Evolutionary conservation across 805 yeast genomes (phyloP).

Genomic region (Phaffomyces opuntiae): DNA sequence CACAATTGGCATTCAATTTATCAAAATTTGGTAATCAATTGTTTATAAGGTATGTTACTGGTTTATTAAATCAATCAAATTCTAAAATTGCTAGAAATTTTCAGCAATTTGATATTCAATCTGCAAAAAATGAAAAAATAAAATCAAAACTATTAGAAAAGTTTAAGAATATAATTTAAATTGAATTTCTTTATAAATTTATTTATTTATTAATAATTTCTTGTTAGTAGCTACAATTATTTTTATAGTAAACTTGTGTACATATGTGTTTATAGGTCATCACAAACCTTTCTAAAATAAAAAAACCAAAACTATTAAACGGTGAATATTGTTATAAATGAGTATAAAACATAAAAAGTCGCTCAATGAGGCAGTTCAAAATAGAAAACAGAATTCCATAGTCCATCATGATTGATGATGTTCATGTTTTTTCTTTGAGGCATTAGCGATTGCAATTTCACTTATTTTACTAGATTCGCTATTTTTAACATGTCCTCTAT

Average conservation of each 20-base stretch:
- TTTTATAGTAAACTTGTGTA: too few relatives aligned
- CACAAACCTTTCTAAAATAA: background rate
- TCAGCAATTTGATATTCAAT: constrained; percentile 21
- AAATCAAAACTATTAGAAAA: background rate
- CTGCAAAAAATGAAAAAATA: constrained; percentile 14
- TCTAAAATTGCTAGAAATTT: constrained; percentile 19
- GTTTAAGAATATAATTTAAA: too few relatives aligned
- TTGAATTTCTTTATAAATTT: too few relatives aligned
- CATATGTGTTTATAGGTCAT: too few relatives aligned
- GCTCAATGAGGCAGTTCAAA: too few relatives aligned
- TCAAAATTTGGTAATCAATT: constrained; percentile 20
- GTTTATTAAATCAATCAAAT: constrained; percentile 17
- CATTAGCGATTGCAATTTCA: constrained; percentile 20
- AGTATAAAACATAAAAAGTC: too few relatives aligned
- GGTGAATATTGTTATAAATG: too few relatives aligned
- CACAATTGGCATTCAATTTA: constrained; percentile 21
- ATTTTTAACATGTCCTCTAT: constrained; percentile 59
- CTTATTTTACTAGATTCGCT: constrained; percentile 34
- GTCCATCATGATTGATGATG: background rate
- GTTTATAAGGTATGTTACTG: constrained; percentile 19
- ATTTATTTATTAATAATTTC: too few relatives aligned
- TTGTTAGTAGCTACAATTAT: too few relatives aligned
- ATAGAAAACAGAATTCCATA: background rate
- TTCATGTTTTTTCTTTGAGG: constrained; percentile 12
- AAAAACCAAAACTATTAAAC: background rate